Conservation (phyloP, 495 filamentous ascomycete genomes). For the Aspergillus haitiensis region DNA sequence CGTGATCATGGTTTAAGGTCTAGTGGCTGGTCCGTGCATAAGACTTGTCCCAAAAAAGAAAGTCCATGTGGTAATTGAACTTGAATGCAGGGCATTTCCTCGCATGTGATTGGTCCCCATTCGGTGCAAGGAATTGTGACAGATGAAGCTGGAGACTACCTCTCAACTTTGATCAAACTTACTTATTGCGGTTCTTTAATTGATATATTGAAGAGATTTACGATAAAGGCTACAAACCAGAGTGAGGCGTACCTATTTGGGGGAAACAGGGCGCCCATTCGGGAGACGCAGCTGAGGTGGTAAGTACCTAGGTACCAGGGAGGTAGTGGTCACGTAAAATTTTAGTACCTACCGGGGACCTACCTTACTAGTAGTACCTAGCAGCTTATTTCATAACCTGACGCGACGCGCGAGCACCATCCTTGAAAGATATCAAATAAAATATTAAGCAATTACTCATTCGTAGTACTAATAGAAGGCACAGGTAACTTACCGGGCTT, state of each 20-base stretch:
- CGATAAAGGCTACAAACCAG: no score
- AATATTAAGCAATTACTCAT: constrained; percentile 3
- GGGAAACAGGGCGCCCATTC: no score
- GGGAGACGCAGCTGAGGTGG: no score
- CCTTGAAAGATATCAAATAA: constrained; percentile 4
- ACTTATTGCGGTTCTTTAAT: not conserved
- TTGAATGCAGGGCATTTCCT: constrained; percentile 14
- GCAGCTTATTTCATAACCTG: not conserved
- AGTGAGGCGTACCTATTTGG: no score
- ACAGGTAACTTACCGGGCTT: no score
- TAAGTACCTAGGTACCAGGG: not conserved
- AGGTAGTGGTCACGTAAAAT: constrained; percentile 12
- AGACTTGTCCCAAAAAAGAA: constrained; percentile 13
- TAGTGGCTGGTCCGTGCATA: constrained; percentile 15
- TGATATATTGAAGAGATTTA: no score
- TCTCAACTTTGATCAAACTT: not conserved
- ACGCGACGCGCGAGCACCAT: constrained; percentile 13
- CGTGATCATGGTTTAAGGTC: constrained; percentile 12
- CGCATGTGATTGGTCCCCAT: constrained; percentile 17
- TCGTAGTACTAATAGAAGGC: no score
- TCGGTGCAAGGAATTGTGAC: constrained; percentile 13
- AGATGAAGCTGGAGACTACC: not conserved
- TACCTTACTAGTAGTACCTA: no score
- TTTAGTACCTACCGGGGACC: not conserved
- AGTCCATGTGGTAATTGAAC: constrained; percentile 18